phyloP scores from a whole-genome alignment of 768 basidiomycete species.

The Albatrellus ellisii region DNA sequence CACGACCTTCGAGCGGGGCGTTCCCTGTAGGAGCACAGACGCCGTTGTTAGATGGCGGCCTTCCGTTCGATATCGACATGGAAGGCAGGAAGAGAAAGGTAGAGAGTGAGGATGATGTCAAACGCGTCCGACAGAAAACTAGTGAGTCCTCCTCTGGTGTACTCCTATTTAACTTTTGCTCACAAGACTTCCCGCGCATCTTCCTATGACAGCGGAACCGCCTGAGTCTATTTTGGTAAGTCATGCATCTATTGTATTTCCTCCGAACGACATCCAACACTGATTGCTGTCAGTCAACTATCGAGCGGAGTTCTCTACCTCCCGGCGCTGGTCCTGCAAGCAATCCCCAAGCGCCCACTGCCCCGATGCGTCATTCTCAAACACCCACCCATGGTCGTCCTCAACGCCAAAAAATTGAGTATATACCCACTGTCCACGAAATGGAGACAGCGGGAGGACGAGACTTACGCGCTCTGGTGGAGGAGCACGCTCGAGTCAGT shows the following conservation, averaged over 20 bases:
- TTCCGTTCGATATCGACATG: slow-evolving; percentile 41
- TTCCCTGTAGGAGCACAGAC: slow-evolving; percentile 2
- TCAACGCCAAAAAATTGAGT: slow-evolving; percentile 68
- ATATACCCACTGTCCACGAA: slow-evolving; percentile 68
- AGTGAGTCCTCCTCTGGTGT: slow-evolving; percentile 40
- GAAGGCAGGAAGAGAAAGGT: slow-evolving; percentile 64
- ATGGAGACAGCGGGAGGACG: slow-evolving; percentile 71
- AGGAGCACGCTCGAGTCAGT: slow-evolving; percentile 39
- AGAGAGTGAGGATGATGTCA: slow-evolving; percentile 47
- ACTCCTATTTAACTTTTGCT: too few relatives aligned
- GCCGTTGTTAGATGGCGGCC: slow-evolving; percentile 4
- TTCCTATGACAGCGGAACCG: slow-evolving; percentile 13
- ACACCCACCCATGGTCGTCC: slow-evolving; percentile 32
- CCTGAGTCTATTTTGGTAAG: slow-evolving; percentile 19
- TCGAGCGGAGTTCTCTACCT: slow-evolving; percentile 13
- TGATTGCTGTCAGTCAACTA: slow-evolving; percentile 13
- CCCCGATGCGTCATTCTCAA: slow-evolving; percentile 4
- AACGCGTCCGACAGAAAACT: slow-evolving; percentile 61
- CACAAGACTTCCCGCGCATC: not conserved
- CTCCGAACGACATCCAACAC: not conserved
- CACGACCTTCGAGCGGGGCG: slow-evolving; percentile 3
- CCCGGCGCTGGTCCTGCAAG: slow-evolving; percentile 10
- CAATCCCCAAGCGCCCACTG: not conserved
- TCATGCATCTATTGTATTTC: not conserved
- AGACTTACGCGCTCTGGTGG: slow-evolving; percentile 54